Percentiles rank a stretch among this genome's conserved stretches.
phyloP scores from a whole-genome alignment of 2,329 filamentous ascomycete genomes.

The Tolypocladium amazonense region DNA sequence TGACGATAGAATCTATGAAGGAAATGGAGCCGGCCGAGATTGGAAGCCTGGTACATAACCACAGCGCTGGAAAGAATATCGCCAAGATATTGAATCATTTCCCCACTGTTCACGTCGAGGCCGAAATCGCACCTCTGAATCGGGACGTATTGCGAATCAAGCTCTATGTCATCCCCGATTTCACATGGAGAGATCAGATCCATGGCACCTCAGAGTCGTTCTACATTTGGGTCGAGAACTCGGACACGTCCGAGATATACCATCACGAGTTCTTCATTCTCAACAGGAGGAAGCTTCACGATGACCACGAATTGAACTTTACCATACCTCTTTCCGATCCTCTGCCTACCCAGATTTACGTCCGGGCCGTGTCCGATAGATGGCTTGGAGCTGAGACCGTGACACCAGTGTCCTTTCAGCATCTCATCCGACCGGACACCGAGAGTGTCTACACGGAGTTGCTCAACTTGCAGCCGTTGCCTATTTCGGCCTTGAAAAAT shows the following conservation, averaged over 20 bases:
- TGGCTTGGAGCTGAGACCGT: constrained; percentile 97
- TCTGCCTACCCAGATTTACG: constrained; percentile 89
- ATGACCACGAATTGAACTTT: constrained; percentile 96
- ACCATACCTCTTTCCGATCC: constrained; percentile 93
- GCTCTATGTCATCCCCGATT: constrained; percentile 78
- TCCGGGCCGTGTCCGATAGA: constrained; percentile 84
- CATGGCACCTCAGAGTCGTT: constrained; percentile 94
- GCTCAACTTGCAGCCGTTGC: constrained; percentile 80
- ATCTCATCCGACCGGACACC: constrained; percentile 92
- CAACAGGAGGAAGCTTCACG: constrained; percentile 77
- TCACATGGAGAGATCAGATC: constrained; percentile 86
- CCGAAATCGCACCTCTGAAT: constrained; percentile 91
- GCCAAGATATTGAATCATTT: constrained; percentile 79
- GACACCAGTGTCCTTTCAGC: constrained; percentile 90
- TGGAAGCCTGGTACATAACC: constrained; percentile 82
- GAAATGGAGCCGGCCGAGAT: constrained; percentile 94
- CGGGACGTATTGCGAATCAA: constrained; percentile 88
- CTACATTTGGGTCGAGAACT: constrained; percentile 99
- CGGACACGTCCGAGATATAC: constrained; percentile 93
- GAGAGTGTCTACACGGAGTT: constrained; percentile 96
- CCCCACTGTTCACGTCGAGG: constrained; percentile 80
- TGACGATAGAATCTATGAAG: constrained; percentile 71
- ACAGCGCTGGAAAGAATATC: constrained; percentile 74
- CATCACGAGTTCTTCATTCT: constrained; percentile 97
- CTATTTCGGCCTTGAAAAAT: constrained; percentile 80